A percentile compares a stretch with the other conserved stretches of the same genome.
phyloP scores from a whole-genome alignment of 1,284 basidiomycete genomes.

The Leccinum pachyderme region DNA sequence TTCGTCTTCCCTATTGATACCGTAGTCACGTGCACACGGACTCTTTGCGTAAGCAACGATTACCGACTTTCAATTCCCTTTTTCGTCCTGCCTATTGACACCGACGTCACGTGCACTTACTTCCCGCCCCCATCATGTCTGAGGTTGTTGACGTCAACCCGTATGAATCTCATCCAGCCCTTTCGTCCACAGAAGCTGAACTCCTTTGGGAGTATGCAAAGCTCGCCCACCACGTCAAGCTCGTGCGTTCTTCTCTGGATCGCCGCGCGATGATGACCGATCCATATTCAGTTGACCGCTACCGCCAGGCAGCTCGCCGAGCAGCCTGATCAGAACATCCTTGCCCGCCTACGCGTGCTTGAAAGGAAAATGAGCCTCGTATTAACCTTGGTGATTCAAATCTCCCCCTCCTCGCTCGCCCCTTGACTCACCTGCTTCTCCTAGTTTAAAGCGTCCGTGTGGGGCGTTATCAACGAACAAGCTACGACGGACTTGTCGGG shows the following conservation, averaged over 20 bases:
- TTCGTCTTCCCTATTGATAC: too few relatives aligned
- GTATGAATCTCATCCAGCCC: constrained; percentile 62
- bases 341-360: constrained; percentile 77
- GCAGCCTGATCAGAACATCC: constrained; percentile 70
- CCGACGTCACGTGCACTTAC: background rate
- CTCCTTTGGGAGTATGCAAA: constrained; percentile 82
- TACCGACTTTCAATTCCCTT: background rate
- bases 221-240: constrained; percentile 66
- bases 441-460: constrained; percentile 93
- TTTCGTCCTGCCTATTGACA: background rate
- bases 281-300: constrained; percentile 47
- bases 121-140: background rate
- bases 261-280: background rate
- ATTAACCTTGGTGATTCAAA: constrained; percentile 62
- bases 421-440: constrained; percentile 6
- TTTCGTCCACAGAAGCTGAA: constrained; percentile 62
- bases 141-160: constrained; percentile 50
- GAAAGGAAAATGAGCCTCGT: constrained; percentile 97
- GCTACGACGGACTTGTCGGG: constrained; percentile 48
- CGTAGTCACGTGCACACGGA: too few relatives aligned
- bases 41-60: too few relatives aligned
- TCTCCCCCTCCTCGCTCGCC: background rate
- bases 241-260: constrained; percentile 42
- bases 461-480: constrained; percentile 90
- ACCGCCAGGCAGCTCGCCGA: constrained; percentile 61